These are phyloP conservation scores for Quercus bicolor DNA, from an alignment of 306 rosid genomes.

Conservation along the genomic window DNA sequence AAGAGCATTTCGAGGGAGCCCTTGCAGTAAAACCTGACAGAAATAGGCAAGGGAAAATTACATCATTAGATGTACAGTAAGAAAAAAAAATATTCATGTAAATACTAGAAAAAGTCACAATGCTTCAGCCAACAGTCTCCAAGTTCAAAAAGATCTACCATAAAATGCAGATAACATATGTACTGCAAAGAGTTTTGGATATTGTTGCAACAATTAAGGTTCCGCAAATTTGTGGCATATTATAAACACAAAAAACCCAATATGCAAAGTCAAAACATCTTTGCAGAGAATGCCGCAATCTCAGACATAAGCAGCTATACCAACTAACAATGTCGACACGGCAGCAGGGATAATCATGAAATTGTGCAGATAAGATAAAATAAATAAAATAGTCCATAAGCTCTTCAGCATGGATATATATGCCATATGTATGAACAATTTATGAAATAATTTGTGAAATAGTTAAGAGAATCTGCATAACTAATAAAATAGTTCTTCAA, in stretches of 20 bases:
- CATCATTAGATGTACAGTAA: not conserved
- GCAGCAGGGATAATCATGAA: not conserved
- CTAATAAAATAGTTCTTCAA: not conserved
- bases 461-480: not conserved
- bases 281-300: not conserved
- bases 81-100: not conserved
- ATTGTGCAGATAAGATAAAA: not conserved
- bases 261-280: not conserved
- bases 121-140: conserved; percentile 18
- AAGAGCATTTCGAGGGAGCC: conserved; percentile 36
- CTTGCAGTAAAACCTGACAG: conserved; percentile 65
- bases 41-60: conserved; percentile 14
- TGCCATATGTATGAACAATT: not conserved
- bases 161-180: not conserved
- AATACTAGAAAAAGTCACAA: not conserved
- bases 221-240: not conserved
- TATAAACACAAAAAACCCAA: not conserved
- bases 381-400: not conserved
- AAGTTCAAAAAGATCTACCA: not conserved
- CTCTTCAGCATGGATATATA: not conserved
- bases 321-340: not conserved
- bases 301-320: not conserved
- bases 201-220: not conserved
- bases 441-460: not conserved
- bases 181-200: not conserved